phyloP scores from a whole-genome alignment of 139 green algal species.

The Helicosporidium sp. region DNA sequence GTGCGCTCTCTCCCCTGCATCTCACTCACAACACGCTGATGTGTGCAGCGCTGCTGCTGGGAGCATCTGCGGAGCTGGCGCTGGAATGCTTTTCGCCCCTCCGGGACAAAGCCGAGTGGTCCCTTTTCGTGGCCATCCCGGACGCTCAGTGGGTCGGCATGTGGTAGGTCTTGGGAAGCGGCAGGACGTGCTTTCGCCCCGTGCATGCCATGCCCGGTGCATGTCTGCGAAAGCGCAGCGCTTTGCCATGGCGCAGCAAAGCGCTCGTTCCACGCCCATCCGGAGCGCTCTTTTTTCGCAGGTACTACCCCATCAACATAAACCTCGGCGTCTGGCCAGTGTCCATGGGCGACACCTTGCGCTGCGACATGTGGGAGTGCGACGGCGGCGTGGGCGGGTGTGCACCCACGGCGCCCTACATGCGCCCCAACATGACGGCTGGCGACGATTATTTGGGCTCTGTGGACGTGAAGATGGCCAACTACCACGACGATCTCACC shows the following conservation, averaged over 20 bases:
- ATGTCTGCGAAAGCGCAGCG: too few species aligned
- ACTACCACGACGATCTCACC: not conserved
- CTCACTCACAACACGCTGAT: too few species aligned
- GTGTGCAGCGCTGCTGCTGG: not conserved
- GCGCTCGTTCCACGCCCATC: too few species aligned
- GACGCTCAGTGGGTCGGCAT: not conserved
- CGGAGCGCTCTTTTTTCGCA: too few species aligned
- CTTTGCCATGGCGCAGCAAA: too few species aligned
- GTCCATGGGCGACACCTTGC: conserved; percentile 3
- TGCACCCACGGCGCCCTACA: conserved; percentile 2
- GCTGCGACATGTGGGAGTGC: conserved; percentile 16
- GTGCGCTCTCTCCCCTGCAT: too few species aligned
- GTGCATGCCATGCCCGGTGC: too few species aligned
- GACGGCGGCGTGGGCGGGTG: conserved; percentile 11
- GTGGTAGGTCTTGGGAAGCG: not conserved
- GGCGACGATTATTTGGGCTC: conserved; percentile 11
- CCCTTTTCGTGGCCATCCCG: conserved; percentile 4
- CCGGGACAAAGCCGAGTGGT: not conserved
- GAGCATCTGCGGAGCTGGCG: not conserved
- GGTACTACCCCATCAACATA: conserved; percentile 10
- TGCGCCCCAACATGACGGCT: conserved; percentile 3
- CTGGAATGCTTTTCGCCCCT: conserved; percentile 6
- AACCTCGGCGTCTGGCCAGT: conserved; percentile 5
- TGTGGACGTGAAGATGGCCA: not conserved
- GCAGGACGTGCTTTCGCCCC: too few species aligned